Percentiles rank a stretch among this genome's conserved stretches.
phyloP scores from a whole-genome alignment of 192 early-diverging fungal genomes.

The Helicostylum pulchrum region DNA sequence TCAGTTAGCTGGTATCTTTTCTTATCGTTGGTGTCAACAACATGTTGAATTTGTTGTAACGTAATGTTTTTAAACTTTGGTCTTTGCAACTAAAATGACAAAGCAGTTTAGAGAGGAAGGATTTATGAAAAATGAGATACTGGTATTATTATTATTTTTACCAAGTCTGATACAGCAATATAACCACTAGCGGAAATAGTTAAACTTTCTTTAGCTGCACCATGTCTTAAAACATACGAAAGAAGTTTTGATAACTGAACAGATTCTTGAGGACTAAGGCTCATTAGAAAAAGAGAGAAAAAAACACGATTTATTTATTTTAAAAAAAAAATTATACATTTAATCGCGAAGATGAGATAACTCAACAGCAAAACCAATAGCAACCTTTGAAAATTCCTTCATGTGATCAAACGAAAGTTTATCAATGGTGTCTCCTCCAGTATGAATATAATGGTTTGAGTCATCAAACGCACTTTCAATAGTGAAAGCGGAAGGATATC shows the following conservation, averaged over 20 bases:
- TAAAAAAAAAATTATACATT: background rate
- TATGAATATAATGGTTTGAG: conserved; percentile 81
- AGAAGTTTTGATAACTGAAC: conserved; percentile 71
- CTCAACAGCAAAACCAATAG: conserved; percentile 85
- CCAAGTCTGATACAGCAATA: conserved; percentile 63
- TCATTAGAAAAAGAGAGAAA: no score
- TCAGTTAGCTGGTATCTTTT: conserved; percentile 69
- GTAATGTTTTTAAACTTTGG: conserved; percentile 56
- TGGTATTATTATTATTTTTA: no score
- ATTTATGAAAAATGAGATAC: background rate
- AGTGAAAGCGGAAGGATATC: conserved; percentile 82
- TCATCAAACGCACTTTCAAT: conserved; percentile 72
- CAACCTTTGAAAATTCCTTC: conserved; percentile 82
- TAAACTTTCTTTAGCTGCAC: conserved; percentile 73
- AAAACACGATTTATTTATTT: no score
- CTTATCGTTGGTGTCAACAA: conserved; percentile 80
- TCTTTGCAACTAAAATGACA: conserved; percentile 42
- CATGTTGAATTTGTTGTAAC: conserved; percentile 57
- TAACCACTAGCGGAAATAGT: conserved; percentile 74
- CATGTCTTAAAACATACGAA: conserved; percentile 83
- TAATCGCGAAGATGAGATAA: conserved; percentile 44
- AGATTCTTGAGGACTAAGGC: background rate
- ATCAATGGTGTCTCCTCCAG: conserved; percentile 71
- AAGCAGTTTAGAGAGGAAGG: background rate
- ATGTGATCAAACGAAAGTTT: conserved; percentile 85